phyloP scores from a whole-genome alignment of 2,329 filamentous ascomycete genomes.

The Colletotrichum sp. region DNA sequence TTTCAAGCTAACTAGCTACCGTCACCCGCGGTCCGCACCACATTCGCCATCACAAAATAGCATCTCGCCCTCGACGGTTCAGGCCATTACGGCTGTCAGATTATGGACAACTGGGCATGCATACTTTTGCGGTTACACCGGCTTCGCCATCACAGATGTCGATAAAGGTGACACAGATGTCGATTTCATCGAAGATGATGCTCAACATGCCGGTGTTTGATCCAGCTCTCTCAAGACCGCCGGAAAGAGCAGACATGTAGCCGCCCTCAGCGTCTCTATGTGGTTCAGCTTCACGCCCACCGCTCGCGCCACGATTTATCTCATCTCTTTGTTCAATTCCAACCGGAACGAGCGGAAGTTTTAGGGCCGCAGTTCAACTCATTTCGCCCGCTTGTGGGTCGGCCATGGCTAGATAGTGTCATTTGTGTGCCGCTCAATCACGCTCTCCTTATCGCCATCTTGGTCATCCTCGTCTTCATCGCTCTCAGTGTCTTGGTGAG shows the following conservation, averaged over 20 bases:
- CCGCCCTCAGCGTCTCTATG: neutral
- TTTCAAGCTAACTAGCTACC: neutral
- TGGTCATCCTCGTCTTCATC: neutral
- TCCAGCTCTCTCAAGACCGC: constrained; percentile 6
- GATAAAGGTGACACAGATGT: constrained; percentile 32
- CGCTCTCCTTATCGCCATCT: neutral
- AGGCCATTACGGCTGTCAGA: constrained; percentile 73
- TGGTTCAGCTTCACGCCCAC: neutral
- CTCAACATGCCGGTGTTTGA: neutral
- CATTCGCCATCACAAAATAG: constrained; percentile 33
- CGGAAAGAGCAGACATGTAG: constrained; percentile 8
- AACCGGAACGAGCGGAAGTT: neutral
- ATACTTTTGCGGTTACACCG: too few species aligned
- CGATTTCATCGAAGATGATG: constrained; percentile 29
- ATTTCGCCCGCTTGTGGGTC: neutral
- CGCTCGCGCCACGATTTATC: neutral
- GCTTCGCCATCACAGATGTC: neutral
- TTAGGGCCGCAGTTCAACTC: neutral
- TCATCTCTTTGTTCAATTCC: neutral
- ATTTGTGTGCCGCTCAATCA: neutral
- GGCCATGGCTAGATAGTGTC: neutral
- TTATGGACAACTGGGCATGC: neutral
- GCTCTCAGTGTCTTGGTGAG: neutral
- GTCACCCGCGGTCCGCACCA: constrained; percentile 24
- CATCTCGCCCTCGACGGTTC: constrained; percentile 59